Evolutionary conservation across 129 eudicot species (phyloP).

Genomic region (Flaveria bidentis): DNA sequence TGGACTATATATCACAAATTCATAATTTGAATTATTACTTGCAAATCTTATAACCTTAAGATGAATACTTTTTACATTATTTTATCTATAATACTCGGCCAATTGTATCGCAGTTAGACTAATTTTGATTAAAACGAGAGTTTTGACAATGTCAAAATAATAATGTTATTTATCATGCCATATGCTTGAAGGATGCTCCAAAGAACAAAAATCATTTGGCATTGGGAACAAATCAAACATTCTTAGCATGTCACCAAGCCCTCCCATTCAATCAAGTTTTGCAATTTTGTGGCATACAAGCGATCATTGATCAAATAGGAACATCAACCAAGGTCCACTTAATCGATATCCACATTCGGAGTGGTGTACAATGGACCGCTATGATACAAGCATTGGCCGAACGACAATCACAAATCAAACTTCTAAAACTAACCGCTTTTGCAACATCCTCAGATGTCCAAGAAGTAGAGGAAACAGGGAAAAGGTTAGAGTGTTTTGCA

Average conservation of each 20-base stretch:
- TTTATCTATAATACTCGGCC: no score
- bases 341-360: conserved; percentile 61
- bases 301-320: conserved; percentile 47
- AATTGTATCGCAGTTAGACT: no score
- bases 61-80: no score
- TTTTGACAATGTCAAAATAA: background rate
- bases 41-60: no score
- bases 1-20: no score
- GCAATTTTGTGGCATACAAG: conserved; percentile 58
- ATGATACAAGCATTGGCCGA: conserved; percentile 59
- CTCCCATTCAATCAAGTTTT: conserved; percentile 58
- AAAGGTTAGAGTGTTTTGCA: conserved; percentile 52
- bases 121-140: no score
- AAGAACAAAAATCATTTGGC: conserved; percentile 26
- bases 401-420: conserved; percentile 23
- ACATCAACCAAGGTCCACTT: conserved; percentile 49
- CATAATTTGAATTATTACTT: no score
- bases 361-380: conserved; percentile 53
- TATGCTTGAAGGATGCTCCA: conserved; percentile 21
- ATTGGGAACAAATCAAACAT: conserved; percentile 35
- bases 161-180: background rate
- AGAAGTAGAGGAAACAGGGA: conserved; percentile 44
- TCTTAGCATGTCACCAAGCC: conserved; percentile 46
- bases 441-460: conserved; percentile 36
- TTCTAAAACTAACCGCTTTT: conserved; percentile 50